Evolutionary conservation across 2,329 filamentous ascomycete genomes (phyloP).

Genomic region (Botrytis medusae): DNA sequence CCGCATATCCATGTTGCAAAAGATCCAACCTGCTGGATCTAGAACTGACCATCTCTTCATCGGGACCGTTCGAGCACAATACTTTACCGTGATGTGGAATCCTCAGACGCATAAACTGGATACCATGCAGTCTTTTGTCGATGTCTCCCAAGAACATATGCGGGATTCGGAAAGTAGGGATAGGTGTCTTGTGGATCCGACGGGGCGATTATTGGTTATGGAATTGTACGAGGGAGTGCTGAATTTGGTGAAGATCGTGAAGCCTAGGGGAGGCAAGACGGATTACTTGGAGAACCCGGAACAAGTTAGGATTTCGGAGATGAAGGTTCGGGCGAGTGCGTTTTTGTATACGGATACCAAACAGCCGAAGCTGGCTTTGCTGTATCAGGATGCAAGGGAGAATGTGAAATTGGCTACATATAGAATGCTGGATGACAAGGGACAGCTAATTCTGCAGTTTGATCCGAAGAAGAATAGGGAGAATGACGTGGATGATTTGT

Average conservation of each 20-base stretch:
- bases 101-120: slow-evolving; percentile 51
- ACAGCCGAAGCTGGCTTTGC: slow-evolving; percentile 60
- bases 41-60: slow-evolving; percentile 84
- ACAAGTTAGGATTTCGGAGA: slow-evolving; percentile 62
- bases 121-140: slow-evolving; percentile 51
- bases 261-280: slow-evolving; percentile 51
- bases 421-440: slow-evolving; percentile 59
- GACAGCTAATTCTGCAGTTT: slow-evolving; percentile 51
- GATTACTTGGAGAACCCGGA: slow-evolving; percentile 62
- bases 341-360: slow-evolving; percentile 59
- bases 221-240: slow-evolving; percentile 69
- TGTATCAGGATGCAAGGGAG: slow-evolving; percentile 63
- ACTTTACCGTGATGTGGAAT: slow-evolving; percentile 90
- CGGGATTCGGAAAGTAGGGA: slow-evolving; percentile 81
- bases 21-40: slow-evolving; percentile 71
- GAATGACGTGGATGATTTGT: slow-evolving; percentile 52
- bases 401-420: slow-evolving; percentile 60
- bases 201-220: slow-evolving; percentile 64
- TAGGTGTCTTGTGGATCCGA: slow-evolving; percentile 80
- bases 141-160: slow-evolving; percentile 59
- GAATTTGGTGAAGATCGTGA: slow-evolving; percentile 61
- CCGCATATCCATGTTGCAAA: slow-evolving; percentile 80
- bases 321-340: slow-evolving; percentile 64
- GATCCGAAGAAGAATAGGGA: slow-evolving; percentile 56
- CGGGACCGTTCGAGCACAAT: slow-evolving; percentile 84